Conservation (phyloP, 495 filamentous ascomycete species). For the Neurospora africana region DNA sequence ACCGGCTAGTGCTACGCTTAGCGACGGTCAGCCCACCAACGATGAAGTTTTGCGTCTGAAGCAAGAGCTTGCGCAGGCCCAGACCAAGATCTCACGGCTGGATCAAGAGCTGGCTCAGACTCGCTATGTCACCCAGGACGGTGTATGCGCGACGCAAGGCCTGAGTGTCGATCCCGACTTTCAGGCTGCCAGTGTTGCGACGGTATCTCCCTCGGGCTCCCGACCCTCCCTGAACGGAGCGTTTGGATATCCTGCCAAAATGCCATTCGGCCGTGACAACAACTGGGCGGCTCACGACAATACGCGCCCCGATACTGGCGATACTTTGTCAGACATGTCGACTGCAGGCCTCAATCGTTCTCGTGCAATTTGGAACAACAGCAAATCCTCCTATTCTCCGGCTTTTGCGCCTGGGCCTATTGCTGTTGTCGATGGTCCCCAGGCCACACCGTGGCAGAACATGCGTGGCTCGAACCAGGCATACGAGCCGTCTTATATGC, state of each 20-base stretch:
- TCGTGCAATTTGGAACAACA: conserved; percentile 52
- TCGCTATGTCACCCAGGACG: conserved; percentile 43
- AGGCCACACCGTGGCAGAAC: conserved; percentile 26
- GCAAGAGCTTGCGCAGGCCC: conserved; percentile 70
- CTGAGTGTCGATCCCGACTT: conserved; percentile 21
- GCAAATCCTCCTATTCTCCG: conserved; percentile 21
- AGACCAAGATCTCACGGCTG: conserved; percentile 68
- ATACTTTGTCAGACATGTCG: conserved; percentile 37
- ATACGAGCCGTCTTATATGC: conserved; percentile 18
- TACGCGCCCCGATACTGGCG: conserved; percentile 52
- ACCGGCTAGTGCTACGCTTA: conserved; percentile 34
- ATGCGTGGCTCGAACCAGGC: conserved; percentile 25
- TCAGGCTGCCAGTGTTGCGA: conserved; percentile 3
- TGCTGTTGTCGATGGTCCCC: conserved; percentile 24
- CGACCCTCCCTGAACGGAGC: conserved; percentile 24
- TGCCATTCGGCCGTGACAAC: conserved; percentile 43
- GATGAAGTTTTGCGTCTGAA: conserved; percentile 43
- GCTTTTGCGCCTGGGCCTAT: conserved; percentile 26
- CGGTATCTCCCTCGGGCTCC: conserved; percentile 11
- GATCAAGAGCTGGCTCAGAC: conserved; percentile 75
- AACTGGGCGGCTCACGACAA: conserved; percentile 59
- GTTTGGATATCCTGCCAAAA: conserved; percentile 42
- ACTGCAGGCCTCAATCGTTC: conserved; percentile 48
- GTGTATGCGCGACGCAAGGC: conserved; percentile 14
- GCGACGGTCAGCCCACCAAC: conserved; percentile 16